Evolutionary conservation across 1,284 basidiomycete genomes (phyloP), one percentile per base, ranked within the genome.

Genomic region (Sporisorium graminicola): DNA sequence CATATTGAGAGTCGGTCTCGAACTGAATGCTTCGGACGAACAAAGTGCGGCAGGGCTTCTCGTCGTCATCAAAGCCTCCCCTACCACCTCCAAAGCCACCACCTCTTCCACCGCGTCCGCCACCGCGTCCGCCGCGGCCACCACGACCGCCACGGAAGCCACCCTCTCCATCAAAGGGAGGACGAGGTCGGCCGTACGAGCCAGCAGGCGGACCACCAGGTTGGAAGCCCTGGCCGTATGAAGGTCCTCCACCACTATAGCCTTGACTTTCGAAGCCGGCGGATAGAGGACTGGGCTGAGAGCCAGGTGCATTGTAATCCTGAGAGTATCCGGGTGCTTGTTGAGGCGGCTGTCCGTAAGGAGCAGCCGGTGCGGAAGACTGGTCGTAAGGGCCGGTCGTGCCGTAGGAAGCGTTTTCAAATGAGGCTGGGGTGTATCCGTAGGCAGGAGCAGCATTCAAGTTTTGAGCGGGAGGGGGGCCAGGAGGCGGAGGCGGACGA

Each of bases 41-140:
- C 42, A 99, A 88, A 1, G 95, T 98, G 56, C 96, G 90, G 86
- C 96, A 97, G 1, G 95, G 95, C 80, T 93, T 90, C 87, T 97
- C 95, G 80, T 92, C 91, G 85, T 65, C 74, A 59, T 58, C 68
- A 40, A 55, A 71, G 42, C 63, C 53, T 53, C 63, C 33, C 31
- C 65, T 60, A 31, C 71, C 63, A 42, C 61, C 56, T 12, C 65
- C 65, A 24, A 52, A 53, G 37, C 63, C 66, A 35, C 59, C 64
- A 16, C 65, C 53, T 18, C 66, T 40, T 35, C 59, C 62, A 18
- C 65, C 65, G 13, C 72, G 61, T 29, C 63, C 60, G 13, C 66
- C 62, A 33, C 65, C 58, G 37, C 65, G 58, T 18, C 58, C 62
- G 29, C 68, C 63, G 10, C 58, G 50, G 6, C 56, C 55, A 16